A percentile compares a stretch with the other conserved stretches of the same genome.
Evolutionary conservation across 129 eudicot genomes (phyloP).

Genomic region (Flaveria brownii): DNA sequence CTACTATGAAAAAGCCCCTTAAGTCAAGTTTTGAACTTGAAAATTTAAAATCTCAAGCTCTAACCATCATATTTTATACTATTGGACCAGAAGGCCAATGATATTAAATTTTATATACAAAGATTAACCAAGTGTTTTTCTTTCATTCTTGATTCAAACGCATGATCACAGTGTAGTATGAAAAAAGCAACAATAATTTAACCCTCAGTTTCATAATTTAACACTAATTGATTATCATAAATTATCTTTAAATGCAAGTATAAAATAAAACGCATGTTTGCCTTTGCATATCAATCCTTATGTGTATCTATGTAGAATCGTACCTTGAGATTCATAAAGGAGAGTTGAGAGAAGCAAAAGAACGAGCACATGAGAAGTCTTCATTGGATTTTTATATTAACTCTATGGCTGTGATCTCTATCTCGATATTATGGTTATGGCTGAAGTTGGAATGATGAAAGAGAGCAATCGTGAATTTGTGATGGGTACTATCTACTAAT

Average conservation of each 20-base stretch:
- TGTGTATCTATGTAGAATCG: neutral
- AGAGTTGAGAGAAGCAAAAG: conserved; percentile 43
- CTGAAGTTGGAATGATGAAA: neutral
- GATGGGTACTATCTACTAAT: conserved; percentile 12
- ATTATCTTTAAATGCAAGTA: neutral
- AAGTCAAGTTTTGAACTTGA: no score
- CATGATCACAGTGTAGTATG: neutral
- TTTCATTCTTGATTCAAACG: neutral
- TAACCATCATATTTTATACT: no score
- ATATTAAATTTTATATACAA: neutral
- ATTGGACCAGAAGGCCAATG: no score
- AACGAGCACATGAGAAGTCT: conserved; percentile 32
- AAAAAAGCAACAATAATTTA: neutral
- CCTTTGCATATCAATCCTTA: neutral
- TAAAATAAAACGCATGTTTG: neutral
- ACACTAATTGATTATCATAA: neutral
- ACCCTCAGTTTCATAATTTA: neutral
- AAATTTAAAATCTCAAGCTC: no score
- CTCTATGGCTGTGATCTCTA: neutral
- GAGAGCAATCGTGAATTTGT: conserved; percentile 20
- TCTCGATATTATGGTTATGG: neutral
- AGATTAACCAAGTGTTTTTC: neutral
- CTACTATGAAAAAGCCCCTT: no score
- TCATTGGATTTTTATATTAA: conserved; percentile 40
- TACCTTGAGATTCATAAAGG: conserved; percentile 65